These are phyloP conservation scores for Cicer cuneatum DNA, from an alignment of 306 rosid genomes.

Conservation along the genomic window DNA sequence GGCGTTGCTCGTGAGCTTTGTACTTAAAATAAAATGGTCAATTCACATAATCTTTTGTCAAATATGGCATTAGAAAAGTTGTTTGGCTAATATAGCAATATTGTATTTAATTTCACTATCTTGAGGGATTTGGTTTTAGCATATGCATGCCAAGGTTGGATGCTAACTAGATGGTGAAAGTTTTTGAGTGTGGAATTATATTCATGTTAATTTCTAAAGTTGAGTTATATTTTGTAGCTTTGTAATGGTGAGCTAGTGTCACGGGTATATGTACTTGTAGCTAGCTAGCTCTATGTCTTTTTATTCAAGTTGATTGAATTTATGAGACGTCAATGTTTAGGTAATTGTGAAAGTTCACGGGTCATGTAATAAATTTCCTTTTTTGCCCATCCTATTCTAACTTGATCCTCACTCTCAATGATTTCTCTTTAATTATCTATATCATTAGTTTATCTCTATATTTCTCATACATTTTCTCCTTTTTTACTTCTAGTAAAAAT, in stretches of 20 bases:
- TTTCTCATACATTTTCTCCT: too few species aligned
- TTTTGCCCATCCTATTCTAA: neutral
- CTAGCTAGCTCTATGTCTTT: conserved; percentile 37
- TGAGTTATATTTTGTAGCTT: conserved; percentile 31
- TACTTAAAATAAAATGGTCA: conserved; percentile 43
- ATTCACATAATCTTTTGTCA: conserved; percentile 17
- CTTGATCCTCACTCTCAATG: too few species aligned
- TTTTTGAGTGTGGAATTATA: conserved; percentile 37
- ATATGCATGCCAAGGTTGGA: conserved; percentile 35
- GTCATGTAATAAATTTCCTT: conserved; percentile 16
- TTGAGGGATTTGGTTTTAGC: conserved; percentile 27
- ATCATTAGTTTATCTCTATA: too few species aligned
- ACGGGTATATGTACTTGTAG: conserved; percentile 43
- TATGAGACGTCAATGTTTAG: conserved; percentile 13
- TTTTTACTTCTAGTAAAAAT: too few species aligned
- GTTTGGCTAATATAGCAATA: conserved; percentile 21
- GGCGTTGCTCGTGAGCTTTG: conserved; percentile 91
- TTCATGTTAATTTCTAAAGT: conserved; percentile 18
- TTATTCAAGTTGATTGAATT: conserved; percentile 42
- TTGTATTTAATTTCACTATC: neutral
- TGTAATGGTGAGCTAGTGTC: conserved; percentile 40
- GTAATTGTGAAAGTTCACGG: conserved; percentile 51
- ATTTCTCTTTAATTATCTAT: too few species aligned
- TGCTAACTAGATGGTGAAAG: conserved; percentile 29
- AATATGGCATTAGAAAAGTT: conserved; percentile 20